Evolutionary conservation across 2,329 filamentous ascomycete genomes (phyloP).

Genomic region (Arthrinium phaeospermum): DNA sequence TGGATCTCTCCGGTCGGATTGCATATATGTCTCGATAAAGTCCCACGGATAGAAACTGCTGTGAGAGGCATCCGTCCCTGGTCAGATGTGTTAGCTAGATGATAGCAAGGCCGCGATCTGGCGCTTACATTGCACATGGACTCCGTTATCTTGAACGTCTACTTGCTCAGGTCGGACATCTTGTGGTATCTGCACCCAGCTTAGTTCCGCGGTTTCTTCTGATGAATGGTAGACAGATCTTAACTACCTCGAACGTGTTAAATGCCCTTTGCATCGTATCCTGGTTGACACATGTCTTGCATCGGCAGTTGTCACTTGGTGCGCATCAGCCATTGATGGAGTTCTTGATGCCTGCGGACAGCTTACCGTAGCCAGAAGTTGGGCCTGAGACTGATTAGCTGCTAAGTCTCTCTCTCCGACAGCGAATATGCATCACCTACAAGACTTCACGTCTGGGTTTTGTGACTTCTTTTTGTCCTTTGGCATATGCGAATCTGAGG

Average conservation of each 20-base stretch:
- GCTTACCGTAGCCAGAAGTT: slow-evolving; percentile 46
- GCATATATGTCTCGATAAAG: slow-evolving; percentile 60
- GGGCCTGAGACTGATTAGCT: slow-evolving; percentile 36
- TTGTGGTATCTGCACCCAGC: slow-evolving; percentile 49
- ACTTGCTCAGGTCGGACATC: slow-evolving; percentile 46
- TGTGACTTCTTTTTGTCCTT: not conserved
- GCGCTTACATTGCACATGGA: slow-evolving; percentile 56
- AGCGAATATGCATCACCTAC: not conserved
- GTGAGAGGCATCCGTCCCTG: slow-evolving; percentile 73
- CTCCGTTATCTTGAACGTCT: slow-evolving; percentile 40
- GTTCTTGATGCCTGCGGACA: not conserved
- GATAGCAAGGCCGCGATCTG: slow-evolving; percentile 18
- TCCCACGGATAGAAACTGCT: slow-evolving; percentile 69
- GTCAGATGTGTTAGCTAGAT: slow-evolving; percentile 23
- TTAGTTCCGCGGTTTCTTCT: not conserved
- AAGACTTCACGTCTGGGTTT: slow-evolving; percentile 3
- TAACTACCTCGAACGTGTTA: slow-evolving; percentile 64
- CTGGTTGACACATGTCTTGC: slow-evolving; percentile 68
- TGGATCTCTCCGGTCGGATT: slow-evolving; percentile 37
- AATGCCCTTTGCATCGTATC: slow-evolving; percentile 73
- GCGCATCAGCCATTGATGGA: slow-evolving; percentile 25
- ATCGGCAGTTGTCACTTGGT: slow-evolving; percentile 74
- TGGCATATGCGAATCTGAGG: not conserved
- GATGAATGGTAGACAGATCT: slow-evolving; percentile 14
- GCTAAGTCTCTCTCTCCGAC: not conserved